phyloP scores from a whole-genome alignment of 805 yeast species.

The Saccharomyces cerevisiae region DNA sequence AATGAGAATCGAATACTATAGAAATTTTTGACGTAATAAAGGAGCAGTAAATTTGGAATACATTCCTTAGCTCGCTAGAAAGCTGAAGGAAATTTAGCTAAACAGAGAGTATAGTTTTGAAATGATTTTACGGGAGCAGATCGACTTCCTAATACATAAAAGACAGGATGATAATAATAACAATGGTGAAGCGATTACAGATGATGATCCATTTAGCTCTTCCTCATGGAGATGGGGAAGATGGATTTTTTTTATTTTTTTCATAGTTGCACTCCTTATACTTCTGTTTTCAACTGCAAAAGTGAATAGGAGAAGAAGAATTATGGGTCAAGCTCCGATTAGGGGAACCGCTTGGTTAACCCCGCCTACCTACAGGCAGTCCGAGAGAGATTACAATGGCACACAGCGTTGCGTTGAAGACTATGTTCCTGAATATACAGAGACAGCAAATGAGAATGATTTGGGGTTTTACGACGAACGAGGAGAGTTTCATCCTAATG shows the following conservation, averaged over 20 bases:
- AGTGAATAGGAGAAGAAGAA: slow-evolving; percentile 8
- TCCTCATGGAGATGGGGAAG: slow-evolving; percentile 25
- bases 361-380: slow-evolving; percentile 54
- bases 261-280: slow-evolving; percentile 8
- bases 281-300: slow-evolving; percentile 6
- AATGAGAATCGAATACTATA: background rate
- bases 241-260: slow-evolving; percentile 26
- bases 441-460: slow-evolving; percentile 58
- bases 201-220: background rate
- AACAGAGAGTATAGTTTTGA: background rate
- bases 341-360: slow-evolving; percentile 50
- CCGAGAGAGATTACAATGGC: slow-evolving; percentile 46
- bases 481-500: slow-evolving; percentile 42
- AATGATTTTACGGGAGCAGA: background rate
- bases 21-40: slow-evolving; percentile 1
- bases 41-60: slow-evolving; percentile 31
- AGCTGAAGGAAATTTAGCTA: background rate
- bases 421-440: slow-evolving; percentile 63
- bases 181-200: background rate
- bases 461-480: slow-evolving; percentile 66
- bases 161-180: background rate
- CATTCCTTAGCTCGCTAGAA: slow-evolving; percentile 17
- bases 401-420: slow-evolving; percentile 29
- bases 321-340: slow-evolving; percentile 42
- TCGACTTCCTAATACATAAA: background rate